Base-by-base conservation (phyloP, 2,329 filamentous ascomycete genomes). In the Aspergillus aculeatus region DNA sequence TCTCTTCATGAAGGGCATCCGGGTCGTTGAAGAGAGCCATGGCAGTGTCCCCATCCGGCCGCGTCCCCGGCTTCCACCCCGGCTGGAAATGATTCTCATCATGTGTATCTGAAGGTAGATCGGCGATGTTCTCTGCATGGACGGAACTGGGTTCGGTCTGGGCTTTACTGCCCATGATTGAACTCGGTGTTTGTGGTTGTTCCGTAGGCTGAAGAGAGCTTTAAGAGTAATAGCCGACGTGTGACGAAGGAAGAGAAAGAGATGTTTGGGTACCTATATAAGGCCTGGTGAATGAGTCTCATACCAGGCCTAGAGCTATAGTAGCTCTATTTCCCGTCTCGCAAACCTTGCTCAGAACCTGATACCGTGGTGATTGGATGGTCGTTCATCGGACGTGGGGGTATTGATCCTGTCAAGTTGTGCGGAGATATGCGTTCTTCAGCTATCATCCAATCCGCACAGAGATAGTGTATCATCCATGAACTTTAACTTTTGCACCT, bases 1-100 rank as follows among this genome's bases (percentile, higher is more conserved):
- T 72, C 1, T 71, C 68, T 59, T 81, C 79, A 56, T 81, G 73
- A 1, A 82, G 71, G 47, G 83, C 81, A 50, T 81, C 75, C 1
- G 78, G 73, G 29, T 81, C 76, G 50, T 72, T 70, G 66, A 85
- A 84, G 5, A 85, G 72, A 2, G 77, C 76, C 71, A 82, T 77
- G 2, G 83, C 82, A 0, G 80, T 79, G 65, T 85, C 82, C 44
- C 79, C 79, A 58, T 81, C 78, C 21, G 64, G 66, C 4, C 68
- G 61, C 47, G 72, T 69, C 29, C 66, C 64, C 6, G 67, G 59
- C 26, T 71, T 72, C 67, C 69, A 74, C 64, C 66, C 68, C n/a
- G 62, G 59, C 7, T 61, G 58, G 12, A 57, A 52, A 47, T 66
- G 54, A n/a, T 47, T 68, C 56, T 75, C 75, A 1, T 66, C 60